Evolutionary conservation across 108 stramenopile species (phyloP).

Genomic region (Seminavis robusta): DNA sequence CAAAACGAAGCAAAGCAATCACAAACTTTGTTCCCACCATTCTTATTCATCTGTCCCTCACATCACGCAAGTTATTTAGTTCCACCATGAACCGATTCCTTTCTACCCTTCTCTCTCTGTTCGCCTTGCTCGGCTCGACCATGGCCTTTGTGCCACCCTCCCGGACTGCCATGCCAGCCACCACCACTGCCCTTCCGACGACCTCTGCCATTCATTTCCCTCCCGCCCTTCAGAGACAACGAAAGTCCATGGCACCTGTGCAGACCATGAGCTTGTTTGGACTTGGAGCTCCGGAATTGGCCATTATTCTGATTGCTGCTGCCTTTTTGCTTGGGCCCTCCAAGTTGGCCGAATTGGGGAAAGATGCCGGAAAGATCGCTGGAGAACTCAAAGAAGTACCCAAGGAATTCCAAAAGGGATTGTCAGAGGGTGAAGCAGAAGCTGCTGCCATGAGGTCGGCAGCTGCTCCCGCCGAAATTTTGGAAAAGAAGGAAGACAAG

Average conservation of each 20-base stretch:
- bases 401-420: conserved; percentile 91
- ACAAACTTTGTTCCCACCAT: too few relatives aligned
- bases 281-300: conserved; percentile 91
- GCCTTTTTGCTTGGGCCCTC: conserved; percentile 92
- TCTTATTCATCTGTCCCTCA: too few relatives aligned
- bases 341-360: conserved; percentile 87
- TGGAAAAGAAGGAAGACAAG: conserved; percentile 11
- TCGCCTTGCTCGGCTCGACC: conserved; percentile 8
- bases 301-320: conserved; percentile 84
- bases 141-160: conserved; percentile 25
- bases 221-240: conserved; percentile 38
- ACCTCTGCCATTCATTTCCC: conserved; percentile 9
- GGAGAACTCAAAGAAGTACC: conserved; percentile 95
- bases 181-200: neutral
- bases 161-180: conserved; percentile 1
- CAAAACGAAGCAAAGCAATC: neutral
- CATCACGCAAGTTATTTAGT: neutral
- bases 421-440: conserved; percentile 84
- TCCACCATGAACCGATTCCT: conserved; percentile 8
- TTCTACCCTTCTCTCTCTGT: neutral
- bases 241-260: conserved; percentile 70
- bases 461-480: too few relatives aligned
- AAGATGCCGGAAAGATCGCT: conserved; percentile 94
- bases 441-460: conserved; percentile 66
- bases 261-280: conserved; percentile 91